Evolutionary conservation across 192 early-diverging fungal genomes (phyloP).

Genomic region (Coemansia erecta): DNA sequence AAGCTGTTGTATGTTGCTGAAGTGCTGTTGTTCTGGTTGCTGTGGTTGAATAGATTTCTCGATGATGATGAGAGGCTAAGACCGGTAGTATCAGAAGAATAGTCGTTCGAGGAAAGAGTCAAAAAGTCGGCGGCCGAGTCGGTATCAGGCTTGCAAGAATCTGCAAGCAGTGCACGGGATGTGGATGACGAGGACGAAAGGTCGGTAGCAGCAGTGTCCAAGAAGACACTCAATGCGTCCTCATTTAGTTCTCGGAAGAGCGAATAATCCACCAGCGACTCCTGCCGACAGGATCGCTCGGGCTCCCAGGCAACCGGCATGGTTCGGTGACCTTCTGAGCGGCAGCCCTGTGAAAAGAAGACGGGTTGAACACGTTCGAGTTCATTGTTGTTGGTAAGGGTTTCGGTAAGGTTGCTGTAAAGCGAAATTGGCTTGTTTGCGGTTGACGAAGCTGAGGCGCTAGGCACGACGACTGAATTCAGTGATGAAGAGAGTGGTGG

Average conservation of each 20-base stretch:
- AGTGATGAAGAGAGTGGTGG: conserved; percentile 21
- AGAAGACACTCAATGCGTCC: conserved; percentile 19
- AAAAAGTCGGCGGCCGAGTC: conserved; percentile 40
- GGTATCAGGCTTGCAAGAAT: conserved; percentile 10
- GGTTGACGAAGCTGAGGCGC: conserved; percentile 7
- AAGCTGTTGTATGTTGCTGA: neutral
- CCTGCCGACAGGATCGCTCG: conserved; percentile 1
- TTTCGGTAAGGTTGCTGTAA: conserved; percentile 2
- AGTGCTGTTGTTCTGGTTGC: neutral
- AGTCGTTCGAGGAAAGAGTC: conserved; percentile 11
- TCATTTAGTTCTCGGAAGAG: conserved; percentile 15
- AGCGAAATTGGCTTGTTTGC: conserved; percentile 10
- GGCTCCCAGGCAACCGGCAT: neutral
- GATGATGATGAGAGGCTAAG: neutral
- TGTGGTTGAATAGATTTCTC: neutral
- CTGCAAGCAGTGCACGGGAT: conserved; percentile 3
- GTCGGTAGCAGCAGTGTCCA: conserved; percentile 20
- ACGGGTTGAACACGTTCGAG: conserved; percentile 7
- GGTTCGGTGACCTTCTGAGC: conserved; percentile 42
- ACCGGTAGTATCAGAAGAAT: neutral
- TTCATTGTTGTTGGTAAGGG: conserved; percentile 7
- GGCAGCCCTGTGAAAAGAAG: conserved; percentile 53
- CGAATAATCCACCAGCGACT: conserved; percentile 4
- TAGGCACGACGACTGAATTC: conserved; percentile 18
- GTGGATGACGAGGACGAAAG: too few relatives aligned